phyloP scores from a whole-genome alignment of 75 land plant genomes.

The Isoetes taiwanensis region DNA sequence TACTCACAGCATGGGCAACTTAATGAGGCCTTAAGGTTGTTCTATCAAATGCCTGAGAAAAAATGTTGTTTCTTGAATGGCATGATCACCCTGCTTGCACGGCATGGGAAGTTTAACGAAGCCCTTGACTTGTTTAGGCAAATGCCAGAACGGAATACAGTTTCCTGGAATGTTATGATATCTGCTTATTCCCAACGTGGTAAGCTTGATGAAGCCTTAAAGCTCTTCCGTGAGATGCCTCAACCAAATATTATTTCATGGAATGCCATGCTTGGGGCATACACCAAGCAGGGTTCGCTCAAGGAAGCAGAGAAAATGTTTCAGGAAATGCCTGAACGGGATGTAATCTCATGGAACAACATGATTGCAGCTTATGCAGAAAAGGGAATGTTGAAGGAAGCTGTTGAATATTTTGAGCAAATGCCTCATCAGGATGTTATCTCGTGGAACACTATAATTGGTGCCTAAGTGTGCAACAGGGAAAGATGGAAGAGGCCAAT shows the following conservation, averaged over 20 bases:
- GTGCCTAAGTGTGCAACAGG: neutral
- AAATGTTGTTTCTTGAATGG: no score
- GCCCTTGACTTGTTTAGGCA: neutral
- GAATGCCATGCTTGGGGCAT: constrained; percentile 12
- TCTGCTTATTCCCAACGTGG: constrained; percentile 1
- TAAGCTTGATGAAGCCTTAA: neutral
- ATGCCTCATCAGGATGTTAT: no score
- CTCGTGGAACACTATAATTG: no score
- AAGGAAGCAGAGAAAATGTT: neutral
- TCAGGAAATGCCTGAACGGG: neutral
- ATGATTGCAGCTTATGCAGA: constrained; percentile 3
- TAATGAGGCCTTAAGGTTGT: neutral
- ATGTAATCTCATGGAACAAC: neutral
- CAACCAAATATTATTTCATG: constrained; percentile 8
- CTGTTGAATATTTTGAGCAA: no score
- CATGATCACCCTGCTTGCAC: constrained; percentile 17
- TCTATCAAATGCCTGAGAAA: neutral
- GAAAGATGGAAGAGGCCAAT: neutral
- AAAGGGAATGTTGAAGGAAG: no score
- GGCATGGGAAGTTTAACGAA: constrained; percentile 9
- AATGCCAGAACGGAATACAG: neutral
- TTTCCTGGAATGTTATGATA: constrained; percentile 10
- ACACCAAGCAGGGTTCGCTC: constrained; percentile 7
- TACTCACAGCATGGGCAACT: neutral
- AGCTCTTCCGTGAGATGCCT: constrained; percentile 3